Conservation (phyloP, 1,284 basidiomycete genomes). For the Gastroboletus turbinatus region DNA sequence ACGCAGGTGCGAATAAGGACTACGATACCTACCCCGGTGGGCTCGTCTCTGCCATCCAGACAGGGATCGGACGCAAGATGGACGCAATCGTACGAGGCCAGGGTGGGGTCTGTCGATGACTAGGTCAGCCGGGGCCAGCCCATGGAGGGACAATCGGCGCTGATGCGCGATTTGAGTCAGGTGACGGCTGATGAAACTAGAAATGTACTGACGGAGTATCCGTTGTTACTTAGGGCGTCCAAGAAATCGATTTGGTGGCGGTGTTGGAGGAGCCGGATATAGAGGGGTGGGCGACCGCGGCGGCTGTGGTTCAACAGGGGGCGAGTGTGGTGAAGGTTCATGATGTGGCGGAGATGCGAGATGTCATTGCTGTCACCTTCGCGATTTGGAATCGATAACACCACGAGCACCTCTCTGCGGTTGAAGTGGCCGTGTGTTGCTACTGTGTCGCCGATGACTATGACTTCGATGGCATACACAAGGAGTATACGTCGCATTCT, state of each 20-base stretch:
- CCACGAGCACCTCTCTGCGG: too few species aligned
- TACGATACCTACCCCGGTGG: slow-evolving; percentile 34
- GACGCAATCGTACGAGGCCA: slow-evolving; percentile 65
- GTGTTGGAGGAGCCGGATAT: too few species aligned
- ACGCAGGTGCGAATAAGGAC: slow-evolving; percentile 67
- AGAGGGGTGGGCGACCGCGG: slow-evolving; percentile 81
- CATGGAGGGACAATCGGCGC: too few species aligned
- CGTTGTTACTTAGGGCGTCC: too few species aligned
- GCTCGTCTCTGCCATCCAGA: slow-evolving; percentile 69
- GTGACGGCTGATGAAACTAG: too few species aligned
- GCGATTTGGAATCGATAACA: slow-evolving; percentile 39
- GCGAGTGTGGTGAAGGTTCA: slow-evolving; percentile 83
- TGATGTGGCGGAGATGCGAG: slow-evolving; percentile 68
- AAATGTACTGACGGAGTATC: too few species aligned
- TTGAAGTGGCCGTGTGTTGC: not conserved
- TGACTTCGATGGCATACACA: not conserved
- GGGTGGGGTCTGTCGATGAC: too few species aligned
- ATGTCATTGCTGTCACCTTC: slow-evolving; percentile 48
- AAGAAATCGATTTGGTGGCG: too few species aligned
- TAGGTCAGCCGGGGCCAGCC: too few species aligned
- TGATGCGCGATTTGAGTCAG: too few species aligned
- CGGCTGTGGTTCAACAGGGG: slow-evolving; percentile 76
- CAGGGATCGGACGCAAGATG: slow-evolving; percentile 76
- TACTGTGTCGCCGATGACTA: too few species aligned
- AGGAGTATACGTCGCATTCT: not conserved